Percentiles rank a stretch among this genome's conserved stretches.
Conservation (phyloP, 495 filamentous ascomycete genomes). For the Haplographium delicatum region DNA sequence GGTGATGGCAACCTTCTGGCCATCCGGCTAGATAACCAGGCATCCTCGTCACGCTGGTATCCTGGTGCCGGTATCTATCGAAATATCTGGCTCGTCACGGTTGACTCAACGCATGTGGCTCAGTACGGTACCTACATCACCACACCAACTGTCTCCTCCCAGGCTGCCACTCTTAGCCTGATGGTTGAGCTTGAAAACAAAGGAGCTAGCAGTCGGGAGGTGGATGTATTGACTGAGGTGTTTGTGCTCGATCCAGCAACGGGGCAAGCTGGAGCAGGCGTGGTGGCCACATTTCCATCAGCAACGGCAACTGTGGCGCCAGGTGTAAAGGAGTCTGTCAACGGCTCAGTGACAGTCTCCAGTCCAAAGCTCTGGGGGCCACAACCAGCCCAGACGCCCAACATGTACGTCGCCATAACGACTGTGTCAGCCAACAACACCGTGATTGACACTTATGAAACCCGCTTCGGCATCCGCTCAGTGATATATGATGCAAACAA, state of each 20-base stretch:
- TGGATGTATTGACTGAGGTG: slow-evolving; percentile 1
- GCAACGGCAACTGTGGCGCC: slow-evolving; percentile 24
- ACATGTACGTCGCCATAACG: slow-evolving; percentile 42
- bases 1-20: slow-evolving; percentile 38
- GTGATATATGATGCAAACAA: slow-evolving; percentile 33
- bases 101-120: slow-evolving; percentile 35
- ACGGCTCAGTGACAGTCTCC: slow-evolving; percentile 27
- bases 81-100: slow-evolving; percentile 44
- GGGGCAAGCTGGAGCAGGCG: background rate
- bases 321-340: slow-evolving; percentile 30
- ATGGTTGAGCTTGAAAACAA: slow-evolving; percentile 36
- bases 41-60: slow-evolving; percentile 43
- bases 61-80: slow-evolving; percentile 47
- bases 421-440: slow-evolving; percentile 19
- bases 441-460: slow-evolving; percentile 41
- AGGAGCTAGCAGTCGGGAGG: slow-evolving; percentile 11
- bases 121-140: slow-evolving; percentile 42
- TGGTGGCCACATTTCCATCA: slow-evolving; percentile 1
- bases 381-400: slow-evolving; percentile 36
- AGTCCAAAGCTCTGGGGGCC: slow-evolving; percentile 45
- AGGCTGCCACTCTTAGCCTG: slow-evolving; percentile 35
- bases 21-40: slow-evolving; percentile 42
- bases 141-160: slow-evolving; percentile 31
- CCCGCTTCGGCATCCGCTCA: slow-evolving; percentile 41
- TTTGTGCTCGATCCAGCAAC: slow-evolving; percentile 1